A percentile compares a stretch with the other conserved stretches of the same genome.
Conservation (phyloP, 805 yeast species). For the Hanseniaspora guilliermondii region DNA sequence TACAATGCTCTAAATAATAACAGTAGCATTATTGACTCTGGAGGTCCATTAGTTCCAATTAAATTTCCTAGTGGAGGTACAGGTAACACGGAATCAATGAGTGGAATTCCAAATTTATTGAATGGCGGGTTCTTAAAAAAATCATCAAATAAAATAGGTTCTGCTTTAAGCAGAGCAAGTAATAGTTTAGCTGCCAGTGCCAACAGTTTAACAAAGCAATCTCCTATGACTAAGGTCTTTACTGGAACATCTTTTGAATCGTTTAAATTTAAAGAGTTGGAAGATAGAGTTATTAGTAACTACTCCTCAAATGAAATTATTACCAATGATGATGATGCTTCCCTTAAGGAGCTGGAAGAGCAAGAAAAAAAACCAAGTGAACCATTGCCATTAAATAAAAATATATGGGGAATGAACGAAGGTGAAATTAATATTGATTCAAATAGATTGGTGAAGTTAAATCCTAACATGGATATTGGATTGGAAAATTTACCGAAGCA, state of each 20-base stretch:
- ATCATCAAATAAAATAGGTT: background rate
- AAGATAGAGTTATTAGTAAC: background rate
- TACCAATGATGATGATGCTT: background rate
- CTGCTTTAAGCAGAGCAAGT: background rate
- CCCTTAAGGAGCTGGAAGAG: background rate
- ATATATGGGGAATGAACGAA: background rate
- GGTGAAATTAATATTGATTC: background rate
- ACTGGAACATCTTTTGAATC: conserved; percentile 3
- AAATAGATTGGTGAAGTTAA: background rate
- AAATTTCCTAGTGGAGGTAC: background rate
- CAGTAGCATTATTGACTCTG: background rate
- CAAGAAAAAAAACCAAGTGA: background rate
- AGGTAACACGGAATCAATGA: background rate
- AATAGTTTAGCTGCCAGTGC: background rate
- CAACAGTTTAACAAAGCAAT: background rate
- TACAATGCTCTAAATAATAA: background rate
- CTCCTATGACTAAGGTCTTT: background rate
- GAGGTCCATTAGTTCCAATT: background rate
- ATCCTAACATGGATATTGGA: conserved; percentile 18
- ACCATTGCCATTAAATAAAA: background rate
- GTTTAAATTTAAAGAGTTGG: background rate
- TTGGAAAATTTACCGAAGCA: conserved; percentile 24
- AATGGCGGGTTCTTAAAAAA: background rate
- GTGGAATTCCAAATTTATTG: background rate
- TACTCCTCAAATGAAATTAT: background rate